Evolutionary conservation across 2,329 filamentous ascomycete genomes (phyloP).

Genomic region (Fusarium tricinctum): DNA sequence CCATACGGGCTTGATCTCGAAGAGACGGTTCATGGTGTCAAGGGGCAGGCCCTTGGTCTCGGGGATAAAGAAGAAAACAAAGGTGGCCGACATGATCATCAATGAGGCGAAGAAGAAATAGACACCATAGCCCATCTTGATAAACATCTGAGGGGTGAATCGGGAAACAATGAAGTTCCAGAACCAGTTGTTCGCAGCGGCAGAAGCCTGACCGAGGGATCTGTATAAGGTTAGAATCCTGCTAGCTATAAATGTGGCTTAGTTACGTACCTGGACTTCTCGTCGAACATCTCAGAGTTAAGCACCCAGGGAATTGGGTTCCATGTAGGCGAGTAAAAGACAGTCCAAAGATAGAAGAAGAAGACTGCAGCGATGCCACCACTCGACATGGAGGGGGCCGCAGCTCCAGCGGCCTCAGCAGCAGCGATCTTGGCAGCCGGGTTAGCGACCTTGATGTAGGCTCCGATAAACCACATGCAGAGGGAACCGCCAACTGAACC

Average conservation of each 20-base stretch:
- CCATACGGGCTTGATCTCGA: conserved; percentile 62
- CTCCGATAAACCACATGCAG: conserved; percentile 74
- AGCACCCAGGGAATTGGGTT: conserved; percentile 82
- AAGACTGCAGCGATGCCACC: conserved; percentile 78
- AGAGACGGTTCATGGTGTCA: conserved; percentile 75
- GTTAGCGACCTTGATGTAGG: conserved; percentile 60
- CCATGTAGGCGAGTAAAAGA: conserved; percentile 79
- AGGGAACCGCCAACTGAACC: conserved; percentile 72
- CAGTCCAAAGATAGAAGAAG: conserved; percentile 68
- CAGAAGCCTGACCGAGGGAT: conserved; percentile 78
- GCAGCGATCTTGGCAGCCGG: conserved; percentile 55
- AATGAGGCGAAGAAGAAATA: conserved; percentile 78
- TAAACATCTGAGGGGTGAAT: conserved; percentile 77
- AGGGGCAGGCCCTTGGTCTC: conserved; percentile 76
- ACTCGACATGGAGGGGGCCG: conserved; percentile 23
- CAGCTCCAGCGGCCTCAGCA: conserved; percentile 50
- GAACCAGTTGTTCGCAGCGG: conserved; percentile 79
- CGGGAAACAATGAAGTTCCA: conserved; percentile 78
- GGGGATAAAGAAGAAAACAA: conserved; percentile 74
- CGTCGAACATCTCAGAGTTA: conserved; percentile 81
- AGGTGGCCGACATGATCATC: conserved; percentile 69
- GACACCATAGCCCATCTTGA: conserved; percentile 70
- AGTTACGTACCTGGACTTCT: conserved; percentile 60
- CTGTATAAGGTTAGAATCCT: not conserved
- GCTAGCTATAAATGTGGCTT: accelerated